phyloP scores from a whole-genome alignment of 2,329 filamentous ascomycete genomes.

The Sporothrix phasma region DNA sequence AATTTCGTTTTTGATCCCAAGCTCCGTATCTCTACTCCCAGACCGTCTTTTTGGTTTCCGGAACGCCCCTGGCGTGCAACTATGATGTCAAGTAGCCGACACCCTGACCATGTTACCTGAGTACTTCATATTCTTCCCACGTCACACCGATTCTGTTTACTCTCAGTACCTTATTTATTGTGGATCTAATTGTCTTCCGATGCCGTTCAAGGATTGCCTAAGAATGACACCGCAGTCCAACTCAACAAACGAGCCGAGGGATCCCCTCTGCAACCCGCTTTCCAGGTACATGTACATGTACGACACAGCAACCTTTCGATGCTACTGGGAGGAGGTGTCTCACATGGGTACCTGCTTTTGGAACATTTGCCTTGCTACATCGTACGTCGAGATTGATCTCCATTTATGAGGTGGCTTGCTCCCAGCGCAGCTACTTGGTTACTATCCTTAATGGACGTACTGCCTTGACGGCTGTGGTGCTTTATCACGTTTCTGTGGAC shows the following conservation, averaged over 20 bases:
- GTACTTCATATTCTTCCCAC: no score
- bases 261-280: not conserved
- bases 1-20: not conserved
- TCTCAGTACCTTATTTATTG: no score
- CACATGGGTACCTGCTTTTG: not conserved
- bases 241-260: no score
- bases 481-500: no score
- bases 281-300: no score
- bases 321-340: not conserved
- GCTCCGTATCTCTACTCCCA: not conserved
- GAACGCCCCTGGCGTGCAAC: not conserved
- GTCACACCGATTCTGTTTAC: no score
- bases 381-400: not conserved
- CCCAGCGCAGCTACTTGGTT: constrained; percentile 4
- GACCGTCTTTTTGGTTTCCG: not conserved
- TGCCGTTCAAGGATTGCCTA: no score
- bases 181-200: no score
- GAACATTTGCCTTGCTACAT: not conserved
- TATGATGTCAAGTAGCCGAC: not conserved
- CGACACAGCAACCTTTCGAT: not conserved
- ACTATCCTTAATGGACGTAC: not conserved
- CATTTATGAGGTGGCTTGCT: constrained; percentile 9
- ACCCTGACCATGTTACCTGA: no score
- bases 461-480: not conserved
- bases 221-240: no score